These are phyloP conservation scores for Articulospora tetracladia DNA, from an alignment of 495 filamentous ascomycete genomes.

Conservation along the genomic window DNA sequence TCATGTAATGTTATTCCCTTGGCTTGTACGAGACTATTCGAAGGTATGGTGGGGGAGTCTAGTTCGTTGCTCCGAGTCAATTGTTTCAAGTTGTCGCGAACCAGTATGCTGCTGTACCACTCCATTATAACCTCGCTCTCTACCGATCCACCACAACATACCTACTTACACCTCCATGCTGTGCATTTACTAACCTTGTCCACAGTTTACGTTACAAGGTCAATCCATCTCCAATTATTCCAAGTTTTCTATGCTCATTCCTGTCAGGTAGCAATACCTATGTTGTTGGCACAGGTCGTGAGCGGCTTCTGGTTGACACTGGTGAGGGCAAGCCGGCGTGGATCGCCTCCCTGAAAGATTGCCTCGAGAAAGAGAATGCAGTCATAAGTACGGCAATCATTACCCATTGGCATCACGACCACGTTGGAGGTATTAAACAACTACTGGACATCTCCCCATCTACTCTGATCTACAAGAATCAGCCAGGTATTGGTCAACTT, in stretches of 20 bases:
- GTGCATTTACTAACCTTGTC: not conserved
- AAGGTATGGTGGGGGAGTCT: too few relatives aligned
- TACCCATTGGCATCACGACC: constrained; percentile 91
- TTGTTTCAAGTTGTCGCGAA: too few relatives aligned
- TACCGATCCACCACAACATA: too few relatives aligned
- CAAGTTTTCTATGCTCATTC: not conserved
- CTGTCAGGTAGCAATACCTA: constrained; percentile 78
- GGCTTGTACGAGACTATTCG: too few relatives aligned
- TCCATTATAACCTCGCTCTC: too few relatives aligned
- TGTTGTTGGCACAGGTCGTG: constrained; percentile 65
- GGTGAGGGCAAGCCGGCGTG: constrained; percentile 58
- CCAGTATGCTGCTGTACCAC: too few relatives aligned
- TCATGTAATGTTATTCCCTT: too few relatives aligned
- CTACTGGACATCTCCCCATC: constrained; percentile 58
- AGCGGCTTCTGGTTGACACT: constrained; percentile 76
- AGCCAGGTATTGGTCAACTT: constrained; percentile 43
- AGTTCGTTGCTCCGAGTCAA: too few relatives aligned
- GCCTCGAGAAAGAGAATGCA: constrained; percentile 62
- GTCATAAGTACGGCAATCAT: constrained; percentile 62
- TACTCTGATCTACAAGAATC: constrained; percentile 49
- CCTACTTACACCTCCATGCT: not conserved
- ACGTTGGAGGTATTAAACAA: constrained; percentile 69
- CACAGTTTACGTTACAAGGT: constrained; percentile 47
- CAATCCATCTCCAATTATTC: not conserved
- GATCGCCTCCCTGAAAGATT: constrained; percentile 51